Conservation (phyloP, 768 basidiomycete genomes). For the Infundibulicybe gibba region DNA sequence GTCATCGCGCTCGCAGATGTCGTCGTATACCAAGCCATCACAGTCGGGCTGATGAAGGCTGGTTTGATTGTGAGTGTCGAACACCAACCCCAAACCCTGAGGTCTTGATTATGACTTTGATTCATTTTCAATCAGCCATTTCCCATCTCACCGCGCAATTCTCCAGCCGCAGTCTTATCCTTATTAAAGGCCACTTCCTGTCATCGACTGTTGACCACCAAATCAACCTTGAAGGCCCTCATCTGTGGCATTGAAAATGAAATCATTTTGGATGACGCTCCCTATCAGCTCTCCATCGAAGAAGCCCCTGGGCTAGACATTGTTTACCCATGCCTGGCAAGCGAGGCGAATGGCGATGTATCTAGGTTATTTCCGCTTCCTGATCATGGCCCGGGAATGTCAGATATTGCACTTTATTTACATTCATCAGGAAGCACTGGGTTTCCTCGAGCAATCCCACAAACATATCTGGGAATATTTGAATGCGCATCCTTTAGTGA, state of each 20-base stretch:
- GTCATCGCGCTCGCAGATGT: neutral
- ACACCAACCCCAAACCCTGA: neutral
- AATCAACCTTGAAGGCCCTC: conserved; percentile 21
- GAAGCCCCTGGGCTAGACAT: conserved; percentile 25
- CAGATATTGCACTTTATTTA: conserved; percentile 28
- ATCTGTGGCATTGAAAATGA: conserved; percentile 20
- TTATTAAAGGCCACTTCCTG: conserved; percentile 34
- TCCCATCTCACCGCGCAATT: conserved; percentile 35
- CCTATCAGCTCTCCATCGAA: conserved; percentile 20
- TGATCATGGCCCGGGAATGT: conserved; percentile 7
- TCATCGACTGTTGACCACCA: conserved; percentile 32
- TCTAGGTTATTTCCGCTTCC: conserved; percentile 24
- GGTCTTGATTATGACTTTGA: neutral
- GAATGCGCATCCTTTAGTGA: conserved; percentile 34
- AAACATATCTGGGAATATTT: conserved; percentile 21
- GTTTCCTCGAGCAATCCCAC: conserved; percentile 37
- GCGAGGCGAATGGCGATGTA: conserved; percentile 22
- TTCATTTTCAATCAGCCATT: conserved; percentile 36
- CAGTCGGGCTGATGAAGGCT: neutral
- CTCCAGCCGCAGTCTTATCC: conserved; percentile 27
- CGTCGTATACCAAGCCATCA: neutral
- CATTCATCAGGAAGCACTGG: conserved; percentile 52
- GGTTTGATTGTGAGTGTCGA: neutral
- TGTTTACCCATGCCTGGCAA: conserved; percentile 38
- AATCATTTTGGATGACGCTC: conserved; percentile 13